Evolutionary conservation across 352 stramenopile genomes (phyloP), one percentile per base, ranked within the genome.

Genomic region (Phytophthora cryptogea): DNA sequence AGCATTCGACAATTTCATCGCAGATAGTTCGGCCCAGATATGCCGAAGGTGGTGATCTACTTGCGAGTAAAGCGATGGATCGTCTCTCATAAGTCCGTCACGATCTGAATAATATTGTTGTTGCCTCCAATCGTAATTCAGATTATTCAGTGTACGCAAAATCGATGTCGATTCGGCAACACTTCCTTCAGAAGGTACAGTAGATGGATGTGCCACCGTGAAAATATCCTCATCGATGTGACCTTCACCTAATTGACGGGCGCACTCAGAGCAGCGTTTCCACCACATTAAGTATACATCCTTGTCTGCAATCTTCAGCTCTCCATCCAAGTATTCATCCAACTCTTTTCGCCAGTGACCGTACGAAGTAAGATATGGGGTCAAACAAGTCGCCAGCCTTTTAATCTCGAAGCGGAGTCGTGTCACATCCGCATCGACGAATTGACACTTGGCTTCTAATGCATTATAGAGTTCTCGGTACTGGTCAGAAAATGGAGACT

Each of bases 1-100:
- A 28, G 70, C 74, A 53, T 88, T 90, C 5, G 81, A 89, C 4
- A 88, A 56, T 53, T 85, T 81, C 51, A 86, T 75, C 26, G 20
- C 57, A 10, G 51, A 70, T 27, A 89, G 35, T 47, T 35, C 48
- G 42, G 53, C 45, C 48, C 9, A 65, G n/a, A 70, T 20, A 27
- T 63, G 5, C 5, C 72, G 51, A 14, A 77, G 46, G 14, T 62
- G 14, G 14, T 61, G 43, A 28, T 72, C 56, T 20, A 54, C 56
- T 42, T 56, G 6, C 16, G 45, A 62, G 5, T 51, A 52, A 27
- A 48, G 26, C 10, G 36, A 50, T 23, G 36, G 51, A 8, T 57
- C 7, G 5, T 65, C 32, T 9, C 42, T n/a, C 8, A 20, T 27
- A 20, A 44, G 41, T 17, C 26, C 35, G n/a, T 10, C 11, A 9